Base-by-base conservation (phyloP, 345 rosid species). In the Lumnitzera littorea region DNA sequence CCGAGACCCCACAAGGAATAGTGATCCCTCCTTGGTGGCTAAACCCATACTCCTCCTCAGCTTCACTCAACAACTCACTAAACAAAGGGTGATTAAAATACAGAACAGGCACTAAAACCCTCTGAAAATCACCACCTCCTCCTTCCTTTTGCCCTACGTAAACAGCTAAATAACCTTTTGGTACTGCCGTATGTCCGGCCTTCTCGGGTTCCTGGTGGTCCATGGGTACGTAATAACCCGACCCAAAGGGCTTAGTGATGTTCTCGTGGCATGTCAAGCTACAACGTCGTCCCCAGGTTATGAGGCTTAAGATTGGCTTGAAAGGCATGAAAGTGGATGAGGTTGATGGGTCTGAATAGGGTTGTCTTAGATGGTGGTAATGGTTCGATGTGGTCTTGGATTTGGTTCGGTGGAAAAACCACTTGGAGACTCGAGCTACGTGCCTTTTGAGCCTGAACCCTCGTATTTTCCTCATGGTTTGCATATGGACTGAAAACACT, bases 61-160 rank as follows among this genome's bases (percentile, higher is more conserved):
- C 83, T 47, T 78, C 83, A 65, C 63, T 79, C 52, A 91, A 69
- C 12, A 87, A 69, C 67, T 81, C 76, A 48, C 89, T 77, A 58
- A 91, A 91, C 70, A 91, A 56, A 56, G 97, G 97, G 67, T 91
- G 97, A 67, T 91, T 91, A 55, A 80, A 73, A 70, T 88, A 82
- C 56, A 88, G 76, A 31, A 90, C 83, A 0, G 95, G 97, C 25
- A 87, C 82, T 70, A 85, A 57, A 66, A 87, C 95, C 58, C 97
- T 58, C 50, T 75, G 95, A 69, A 72, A 80, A 24, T 86, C 94
- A 1, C 82, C 94, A 1, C 82, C 80, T 51, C 78, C 91, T 47
- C 81, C 75, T 67, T 79, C 75, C 43, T 36, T 59, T 27, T 11
- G 63, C 36, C 96, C 97, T 54, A 91, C 88, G 70, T 88, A 88